Conservation (phyloP, 352 stramenopile genomes). For the Sclerospora graminicola region DNA sequence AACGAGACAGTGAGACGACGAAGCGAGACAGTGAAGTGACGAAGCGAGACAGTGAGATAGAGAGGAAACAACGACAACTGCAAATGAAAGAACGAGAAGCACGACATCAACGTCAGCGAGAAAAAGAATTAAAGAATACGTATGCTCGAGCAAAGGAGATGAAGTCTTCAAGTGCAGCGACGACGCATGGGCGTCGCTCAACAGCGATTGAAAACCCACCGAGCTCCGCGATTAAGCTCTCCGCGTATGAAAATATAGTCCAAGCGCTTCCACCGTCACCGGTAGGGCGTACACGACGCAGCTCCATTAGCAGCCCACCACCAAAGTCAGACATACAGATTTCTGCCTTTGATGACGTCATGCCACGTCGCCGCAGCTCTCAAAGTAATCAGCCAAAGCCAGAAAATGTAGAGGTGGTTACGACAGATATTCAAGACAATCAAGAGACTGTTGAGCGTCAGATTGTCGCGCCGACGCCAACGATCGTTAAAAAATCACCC, state of each 20-base stretch:
- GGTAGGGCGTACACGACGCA: slow-evolving; percentile 27
- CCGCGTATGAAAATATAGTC: slow-evolving; percentile 11
- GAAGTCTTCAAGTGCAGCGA: slow-evolving; percentile 11
- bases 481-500: not conserved
- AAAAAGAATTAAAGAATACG: not conserved
- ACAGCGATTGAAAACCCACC: slow-evolving; percentile 19
- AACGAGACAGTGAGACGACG: not conserved
- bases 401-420: not conserved
- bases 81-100: slow-evolving; percentile 10
- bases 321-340: slow-evolving; percentile 44
- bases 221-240: slow-evolving; percentile 26
- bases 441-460: slow-evolving; percentile 3
- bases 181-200: slow-evolving; percentile 9
- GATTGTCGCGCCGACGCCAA: too few relatives aligned
- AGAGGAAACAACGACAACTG: slow-evolving; percentile 14
- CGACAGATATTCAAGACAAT: slow-evolving; percentile 5
- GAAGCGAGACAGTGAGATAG: slow-evolving; percentile 5
- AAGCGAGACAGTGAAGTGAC: slow-evolving; percentile 5
- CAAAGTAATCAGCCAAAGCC: slow-evolving; percentile 7
- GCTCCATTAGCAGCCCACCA: slow-evolving; percentile 17
- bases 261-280: slow-evolving; percentile 27
- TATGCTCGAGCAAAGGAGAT: slow-evolving; percentile 8
- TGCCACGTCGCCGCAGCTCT: slow-evolving; percentile 16
- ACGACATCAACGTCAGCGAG: slow-evolving; percentile 1
- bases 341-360: slow-evolving; percentile 27